These are phyloP conservation scores for Ceratobasidium sp. DNA, from an alignment of 1,284 basidiomycete species.

Conservation along the genomic window DNA sequence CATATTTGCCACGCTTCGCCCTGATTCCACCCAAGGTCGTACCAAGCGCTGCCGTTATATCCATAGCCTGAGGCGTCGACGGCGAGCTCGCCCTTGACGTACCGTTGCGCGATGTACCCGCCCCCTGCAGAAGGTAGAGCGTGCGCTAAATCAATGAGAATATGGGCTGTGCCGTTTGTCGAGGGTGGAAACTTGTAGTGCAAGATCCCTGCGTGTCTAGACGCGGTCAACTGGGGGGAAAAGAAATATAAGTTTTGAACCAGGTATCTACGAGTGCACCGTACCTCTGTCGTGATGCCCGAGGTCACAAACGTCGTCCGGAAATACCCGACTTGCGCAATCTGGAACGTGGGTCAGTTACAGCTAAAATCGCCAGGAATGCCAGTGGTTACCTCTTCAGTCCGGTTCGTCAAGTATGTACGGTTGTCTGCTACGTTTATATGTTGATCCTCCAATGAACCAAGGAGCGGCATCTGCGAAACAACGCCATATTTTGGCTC, in stretches of 20 bases:
- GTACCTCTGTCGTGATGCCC: conserved; percentile 28
- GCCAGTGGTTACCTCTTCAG: conserved; percentile 1
- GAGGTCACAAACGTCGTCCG: conserved; percentile 27
- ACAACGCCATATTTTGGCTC: conserved; percentile 32
- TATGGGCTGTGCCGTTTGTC: conserved; percentile 23
- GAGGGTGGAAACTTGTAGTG: conserved; percentile 37
- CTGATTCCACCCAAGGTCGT: conserved; percentile 35
- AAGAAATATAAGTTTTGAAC: not conserved
- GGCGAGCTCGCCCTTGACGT: conserved; percentile 27
- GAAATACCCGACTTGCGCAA: conserved; percentile 35
- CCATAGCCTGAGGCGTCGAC: conserved; percentile 6
- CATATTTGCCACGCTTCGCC: conserved; percentile 40
- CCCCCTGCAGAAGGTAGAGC: conserved; percentile 33
- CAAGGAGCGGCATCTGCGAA: conserved; percentile 28
- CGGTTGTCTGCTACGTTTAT: conserved; percentile 28
- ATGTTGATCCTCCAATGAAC: conserved; percentile 17
- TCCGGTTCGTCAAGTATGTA: conserved; percentile 30
- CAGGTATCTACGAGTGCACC: not conserved
- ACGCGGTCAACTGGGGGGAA: not conserved
- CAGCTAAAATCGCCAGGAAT: not conserved
- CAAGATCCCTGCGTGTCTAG: conserved; percentile 17
- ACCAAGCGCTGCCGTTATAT: conserved; percentile 35
- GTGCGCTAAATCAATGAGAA: conserved; percentile 29
- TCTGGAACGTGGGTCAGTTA: not conserved
- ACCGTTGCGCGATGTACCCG: conserved; percentile 33